phyloP scores from a whole-genome alignment of 768 basidiomycete genomes.

The Cystofilobasidium ferigula region DNA sequence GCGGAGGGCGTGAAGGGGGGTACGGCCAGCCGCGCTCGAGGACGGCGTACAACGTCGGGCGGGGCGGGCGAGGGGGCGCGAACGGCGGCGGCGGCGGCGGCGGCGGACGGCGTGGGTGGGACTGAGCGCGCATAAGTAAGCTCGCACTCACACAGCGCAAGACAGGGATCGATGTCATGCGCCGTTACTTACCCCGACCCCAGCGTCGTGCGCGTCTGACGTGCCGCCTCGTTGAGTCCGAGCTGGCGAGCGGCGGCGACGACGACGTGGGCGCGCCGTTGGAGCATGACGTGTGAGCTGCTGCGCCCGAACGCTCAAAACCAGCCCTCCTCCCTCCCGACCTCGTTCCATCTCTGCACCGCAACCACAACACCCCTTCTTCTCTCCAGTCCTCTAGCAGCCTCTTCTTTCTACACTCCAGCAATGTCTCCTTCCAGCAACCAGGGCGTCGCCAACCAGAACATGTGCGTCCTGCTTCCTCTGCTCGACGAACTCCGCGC shows the following conservation, averaged over 20 bases:
- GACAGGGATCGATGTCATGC: no score
- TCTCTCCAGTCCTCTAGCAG: background rate
- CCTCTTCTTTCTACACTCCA: background rate
- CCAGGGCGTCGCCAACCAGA: background rate
- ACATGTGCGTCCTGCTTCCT: background rate
- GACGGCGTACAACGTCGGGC: background rate
- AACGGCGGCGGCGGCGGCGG: background rate
- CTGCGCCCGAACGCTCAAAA: no score
- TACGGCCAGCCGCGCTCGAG: background rate
- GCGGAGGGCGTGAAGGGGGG: background rate
- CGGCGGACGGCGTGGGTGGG: background rate
- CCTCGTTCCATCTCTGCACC: background rate
- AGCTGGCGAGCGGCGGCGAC: no score
- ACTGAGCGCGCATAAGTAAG: background rate
- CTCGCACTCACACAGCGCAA: no score
- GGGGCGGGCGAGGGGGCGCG: background rate
- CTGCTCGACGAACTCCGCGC: background rate
- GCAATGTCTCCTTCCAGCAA: background rate
- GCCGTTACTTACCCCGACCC: no score
- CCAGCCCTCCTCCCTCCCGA: no score
- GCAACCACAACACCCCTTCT: background rate
- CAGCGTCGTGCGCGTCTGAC: no score
- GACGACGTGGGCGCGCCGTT: no score
- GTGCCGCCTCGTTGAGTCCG: no score
- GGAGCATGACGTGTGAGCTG: no score